Percentiles rank a stretch among this genome's conserved stretches.
phyloP scores from a whole-genome alignment of 2,329 filamentous ascomycete genomes.

The Ceratocystis cacaofunesta region DNA sequence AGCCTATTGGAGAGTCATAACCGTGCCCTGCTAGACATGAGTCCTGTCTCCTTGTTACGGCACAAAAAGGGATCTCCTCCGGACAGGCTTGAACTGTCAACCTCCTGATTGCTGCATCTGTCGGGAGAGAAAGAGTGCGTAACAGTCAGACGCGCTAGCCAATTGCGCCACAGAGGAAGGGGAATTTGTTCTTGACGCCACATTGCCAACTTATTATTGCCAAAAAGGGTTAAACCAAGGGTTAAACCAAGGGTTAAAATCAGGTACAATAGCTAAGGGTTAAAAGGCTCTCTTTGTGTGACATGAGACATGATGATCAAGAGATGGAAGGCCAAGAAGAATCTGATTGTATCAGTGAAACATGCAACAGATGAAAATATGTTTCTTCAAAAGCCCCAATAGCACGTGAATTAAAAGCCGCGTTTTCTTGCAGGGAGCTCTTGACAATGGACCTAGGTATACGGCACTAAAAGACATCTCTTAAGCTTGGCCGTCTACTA shows the following conservation, averaged over 20 bases:
- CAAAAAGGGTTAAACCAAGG: not conserved
- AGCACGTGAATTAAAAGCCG: too few species aligned
- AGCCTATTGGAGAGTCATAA: too few species aligned
- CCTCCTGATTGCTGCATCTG: constrained; percentile 15
- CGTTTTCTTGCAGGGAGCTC: too few species aligned
- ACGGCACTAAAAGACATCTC: too few species aligned
- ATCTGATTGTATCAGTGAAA: too few species aligned
- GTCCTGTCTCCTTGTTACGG: not conserved
- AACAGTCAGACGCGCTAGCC: constrained; percentile 48
- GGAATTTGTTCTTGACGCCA: not conserved
- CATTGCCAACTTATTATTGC: not conserved
- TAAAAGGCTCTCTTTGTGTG: not conserved
- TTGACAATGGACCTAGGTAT: too few species aligned
- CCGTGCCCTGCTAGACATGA: not conserved
- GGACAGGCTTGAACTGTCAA: constrained; percentile 18
- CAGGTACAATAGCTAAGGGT: too few species aligned
- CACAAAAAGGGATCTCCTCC: constrained; percentile 12
- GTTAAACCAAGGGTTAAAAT: not conserved
- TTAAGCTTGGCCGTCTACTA: too few species aligned
- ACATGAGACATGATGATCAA: not conserved
- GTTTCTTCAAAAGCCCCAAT: too few species aligned
- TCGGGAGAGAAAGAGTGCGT: too few species aligned
- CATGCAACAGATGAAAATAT: too few species aligned
- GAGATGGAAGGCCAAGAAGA: too few species aligned
- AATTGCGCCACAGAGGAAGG: constrained; percentile 31